Evolutionary conservation across 805 yeast genomes (phyloP).

Genomic region (Candida xiaguanensis): DNA sequence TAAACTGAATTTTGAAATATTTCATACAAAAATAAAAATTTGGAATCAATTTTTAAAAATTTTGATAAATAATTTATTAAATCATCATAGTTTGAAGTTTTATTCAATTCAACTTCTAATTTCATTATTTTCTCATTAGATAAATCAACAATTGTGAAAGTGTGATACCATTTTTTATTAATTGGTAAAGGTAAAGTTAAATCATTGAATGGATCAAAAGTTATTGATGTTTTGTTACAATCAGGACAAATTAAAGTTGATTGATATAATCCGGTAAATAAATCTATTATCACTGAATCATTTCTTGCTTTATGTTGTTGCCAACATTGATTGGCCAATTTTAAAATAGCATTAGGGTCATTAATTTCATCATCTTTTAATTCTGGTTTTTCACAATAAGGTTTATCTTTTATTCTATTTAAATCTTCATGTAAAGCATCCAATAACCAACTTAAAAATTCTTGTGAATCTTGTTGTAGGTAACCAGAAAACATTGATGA

Average conservation of each 20-base stretch:
- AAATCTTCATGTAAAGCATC: conserved; percentile 93
- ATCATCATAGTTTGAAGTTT: conserved; percentile 60
- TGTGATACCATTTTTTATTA: conserved; percentile 65
- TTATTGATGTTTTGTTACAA: conserved; percentile 74
- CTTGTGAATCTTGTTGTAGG: conserved; percentile 92
- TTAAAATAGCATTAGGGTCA: conserved; percentile 49
- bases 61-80: conserved; percentile 58
- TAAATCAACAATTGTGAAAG: conserved; percentile 60
- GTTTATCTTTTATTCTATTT: conserved; percentile 77
- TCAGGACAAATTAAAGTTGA: conserved; percentile 86
- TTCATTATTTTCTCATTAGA: conserved; percentile 20
- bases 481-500: conserved; percentile 77
- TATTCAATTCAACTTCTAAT: conserved; percentile 70
- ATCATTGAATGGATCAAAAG: conserved; percentile 93
- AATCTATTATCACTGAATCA: conserved; percentile 78
- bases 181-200: conserved; percentile 86
- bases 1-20: conserved; percentile 67
- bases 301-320: conserved; percentile 72
- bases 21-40: conserved; percentile 29
- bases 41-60: conserved; percentile 31
- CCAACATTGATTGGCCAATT: conserved; percentile 78
- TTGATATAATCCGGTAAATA: conserved; percentile 88
- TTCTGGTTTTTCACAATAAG: conserved; percentile 87
- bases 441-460: conserved; percentile 78
- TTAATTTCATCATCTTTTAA: conserved; percentile 56